Percentiles rank a stretch among this genome's conserved stretches.
These are phyloP conservation scores for Pascua guehoae DNA, from an alignment of 1,284 basidiomycete species.

Conservation along the genomic window DNA sequence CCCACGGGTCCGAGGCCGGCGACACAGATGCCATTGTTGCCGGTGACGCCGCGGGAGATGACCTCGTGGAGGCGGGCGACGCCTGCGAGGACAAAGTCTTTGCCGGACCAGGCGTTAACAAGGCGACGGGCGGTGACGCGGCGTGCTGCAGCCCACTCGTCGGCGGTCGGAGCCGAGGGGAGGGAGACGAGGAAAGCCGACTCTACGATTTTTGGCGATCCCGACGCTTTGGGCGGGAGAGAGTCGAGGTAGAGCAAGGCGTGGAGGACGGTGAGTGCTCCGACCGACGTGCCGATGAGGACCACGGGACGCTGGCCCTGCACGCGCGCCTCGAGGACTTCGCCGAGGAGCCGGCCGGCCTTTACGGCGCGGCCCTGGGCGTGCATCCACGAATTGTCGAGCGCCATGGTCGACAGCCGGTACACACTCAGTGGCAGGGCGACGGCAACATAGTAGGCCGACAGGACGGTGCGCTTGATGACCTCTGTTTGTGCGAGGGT, in stretches of 20 bases:
- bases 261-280: conserved; percentile 54
- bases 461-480: conserved; percentile 56
- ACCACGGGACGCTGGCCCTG: conserved; percentile 57
- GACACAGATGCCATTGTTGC: conserved; percentile 43
- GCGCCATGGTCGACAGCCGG: conserved; percentile 41
- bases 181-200: conserved; percentile 54
- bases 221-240: conserved; percentile 20
- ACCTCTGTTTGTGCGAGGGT: conserved; percentile 51
- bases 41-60: conserved; percentile 47
- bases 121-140: conserved; percentile 52
- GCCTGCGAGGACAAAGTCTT: conserved; percentile 55
- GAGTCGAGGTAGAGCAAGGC: conserved; percentile 54
- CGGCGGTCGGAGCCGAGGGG: conserved; percentile 50
- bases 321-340: conserved; percentile 55
- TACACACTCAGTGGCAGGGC: conserved; percentile 52
- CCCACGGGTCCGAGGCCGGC: conserved; percentile 49
- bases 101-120: conserved; percentile 52
- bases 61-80: conserved; percentile 55
- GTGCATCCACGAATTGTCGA: conserved; percentile 51
- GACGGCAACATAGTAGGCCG: conserved; percentile 55
- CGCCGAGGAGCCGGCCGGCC: conserved; percentile 56
- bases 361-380: conserved; percentile 52
- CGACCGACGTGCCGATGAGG: conserved; percentile 56
- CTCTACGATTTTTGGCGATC: conserved; percentile 52
- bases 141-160: conserved; percentile 52